A percentile compares a stretch with the other conserved stretches of the same genome.
Conservation (phyloP, 129 eudicot genomes). For the Chrysanthemum lavandulifolium region DNA sequence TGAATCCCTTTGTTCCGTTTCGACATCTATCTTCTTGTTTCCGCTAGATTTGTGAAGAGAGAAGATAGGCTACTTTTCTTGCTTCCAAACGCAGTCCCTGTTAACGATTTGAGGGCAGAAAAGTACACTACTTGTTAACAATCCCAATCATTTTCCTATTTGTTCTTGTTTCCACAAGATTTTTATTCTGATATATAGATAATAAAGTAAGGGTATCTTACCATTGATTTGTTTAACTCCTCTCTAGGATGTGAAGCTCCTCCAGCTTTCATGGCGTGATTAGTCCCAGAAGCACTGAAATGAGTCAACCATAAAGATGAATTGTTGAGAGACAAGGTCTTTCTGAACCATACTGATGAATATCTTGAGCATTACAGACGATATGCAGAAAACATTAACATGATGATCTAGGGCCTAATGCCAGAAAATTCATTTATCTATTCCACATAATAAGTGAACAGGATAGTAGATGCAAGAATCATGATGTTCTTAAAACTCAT, state of each 20-base stretch:
- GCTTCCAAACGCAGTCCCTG: constrained; percentile 50
- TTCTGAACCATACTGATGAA: no score
- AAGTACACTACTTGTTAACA: background rate
- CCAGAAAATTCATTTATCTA: no score
- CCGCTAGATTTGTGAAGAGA: constrained; percentile 35
- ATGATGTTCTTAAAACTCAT: background rate
- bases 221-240: constrained; percentile 35
- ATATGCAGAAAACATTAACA: no score
- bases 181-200: background rate
- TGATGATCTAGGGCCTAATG: no score
- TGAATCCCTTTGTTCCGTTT: constrained; percentile 54
- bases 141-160: background rate
- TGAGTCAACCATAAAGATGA: constrained; percentile 9
- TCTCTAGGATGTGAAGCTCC: constrained; percentile 32
- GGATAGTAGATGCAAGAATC: no score
- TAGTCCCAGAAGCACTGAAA: constrained; percentile 70
- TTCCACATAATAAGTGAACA: no score
- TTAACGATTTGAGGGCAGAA: constrained; percentile 9
- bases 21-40: constrained; percentile 33
- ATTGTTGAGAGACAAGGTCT: background rate
- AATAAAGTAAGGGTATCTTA: constrained; percentile 38
- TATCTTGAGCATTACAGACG: background rate
- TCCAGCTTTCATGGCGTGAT: constrained; percentile 36
- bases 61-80: constrained; percentile 40
- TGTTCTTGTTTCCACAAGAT: no score